These are phyloP conservation scores for Termitomyces sp. DNA, from an alignment of 768 basidiomycete genomes.

Conservation along the genomic window DNA sequence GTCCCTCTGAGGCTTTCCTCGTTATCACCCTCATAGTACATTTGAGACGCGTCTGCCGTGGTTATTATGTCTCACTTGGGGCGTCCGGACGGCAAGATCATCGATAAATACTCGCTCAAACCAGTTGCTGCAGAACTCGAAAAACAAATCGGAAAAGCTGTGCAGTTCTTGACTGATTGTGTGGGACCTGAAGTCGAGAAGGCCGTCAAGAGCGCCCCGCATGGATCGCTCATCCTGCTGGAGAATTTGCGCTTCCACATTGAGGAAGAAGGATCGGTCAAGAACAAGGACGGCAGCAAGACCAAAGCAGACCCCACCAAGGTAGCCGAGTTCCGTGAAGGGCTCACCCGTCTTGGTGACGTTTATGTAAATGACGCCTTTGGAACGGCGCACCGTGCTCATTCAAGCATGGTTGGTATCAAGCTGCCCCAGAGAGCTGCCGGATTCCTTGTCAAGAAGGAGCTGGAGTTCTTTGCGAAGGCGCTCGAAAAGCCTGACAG, in stretches of 20 bases:
- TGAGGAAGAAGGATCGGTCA: slow-evolving; percentile 93
- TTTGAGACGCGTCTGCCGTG: slow-evolving; percentile 72
- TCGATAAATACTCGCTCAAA: slow-evolving; percentile 86
- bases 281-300: slow-evolving; percentile 93
- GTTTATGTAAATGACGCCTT: slow-evolving; percentile 99
- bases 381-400: slow-evolving; percentile 96
- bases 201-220: slow-evolving; percentile 60
- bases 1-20: slow-evolving; percentile 2
- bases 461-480: slow-evolving; percentile 98
- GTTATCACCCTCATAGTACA: slow-evolving; percentile 4
- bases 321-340: slow-evolving; percentile 81
- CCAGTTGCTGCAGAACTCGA: slow-evolving; percentile 83
- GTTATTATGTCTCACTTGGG: slow-evolving; percentile 98
- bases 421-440: slow-evolving; percentile 89
- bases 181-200: slow-evolving; percentile 85
- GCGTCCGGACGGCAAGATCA: slow-evolving; percentile 90
- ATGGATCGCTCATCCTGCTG: slow-evolving; percentile 80
- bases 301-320: slow-evolving; percentile 85
- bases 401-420: slow-evolving; percentile 98
- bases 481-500: slow-evolving; percentile 91
- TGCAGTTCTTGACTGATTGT: slow-evolving; percentile 82
- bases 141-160: slow-evolving; percentile 64
- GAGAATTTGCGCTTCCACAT: slow-evolving; percentile 99
- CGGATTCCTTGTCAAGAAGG: slow-evolving; percentile 97
- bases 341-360: slow-evolving; percentile 89